Percentiles rank a stretch among this genome's conserved stretches.
These are phyloP conservation scores for Chytriomyces hyalinus DNA, from an alignment of 192 early-diverging fungal genomes.

Conservation along the genomic window DNA sequence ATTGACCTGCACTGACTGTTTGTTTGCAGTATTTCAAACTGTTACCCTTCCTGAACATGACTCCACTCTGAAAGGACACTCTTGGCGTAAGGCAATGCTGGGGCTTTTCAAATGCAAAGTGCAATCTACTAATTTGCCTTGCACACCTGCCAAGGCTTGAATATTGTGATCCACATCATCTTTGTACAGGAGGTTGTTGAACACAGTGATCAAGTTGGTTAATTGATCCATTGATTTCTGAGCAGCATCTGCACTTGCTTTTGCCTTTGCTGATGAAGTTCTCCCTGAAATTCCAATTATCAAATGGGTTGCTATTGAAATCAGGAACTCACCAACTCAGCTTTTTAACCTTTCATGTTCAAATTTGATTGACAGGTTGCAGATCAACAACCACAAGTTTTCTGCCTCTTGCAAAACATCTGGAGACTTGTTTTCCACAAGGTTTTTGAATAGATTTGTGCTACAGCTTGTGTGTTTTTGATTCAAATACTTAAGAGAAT, in stretches of 20 bases:
- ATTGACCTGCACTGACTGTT: no score
- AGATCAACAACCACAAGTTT: background rate
- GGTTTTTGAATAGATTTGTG: background rate
- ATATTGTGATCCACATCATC: background rate
- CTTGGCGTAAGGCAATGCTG: no score
- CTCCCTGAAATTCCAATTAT: background rate
- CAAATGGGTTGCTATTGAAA: background rate
- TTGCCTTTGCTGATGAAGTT: background rate
- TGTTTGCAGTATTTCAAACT: no score
- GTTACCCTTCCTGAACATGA: no score
- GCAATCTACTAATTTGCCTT: no score
- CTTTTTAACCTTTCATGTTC: background rate
- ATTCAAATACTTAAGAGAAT: background rate
- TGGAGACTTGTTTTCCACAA: background rate
- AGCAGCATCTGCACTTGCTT: background rate
- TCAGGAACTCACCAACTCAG: background rate
- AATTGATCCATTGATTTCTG: background rate
- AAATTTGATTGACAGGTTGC: background rate
- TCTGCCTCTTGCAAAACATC: background rate
- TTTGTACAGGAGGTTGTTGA: background rate
- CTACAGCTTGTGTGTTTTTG: background rate
- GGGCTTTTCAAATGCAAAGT: no score
- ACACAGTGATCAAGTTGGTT: background rate
- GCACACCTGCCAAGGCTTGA: background rate
- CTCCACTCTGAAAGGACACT: no score